Evolutionary conservation across 495 filamentous ascomycete species (phyloP), one percentile per base, ranked within the genome.

Genomic region (Parathielavia hyrcaniae): DNA sequence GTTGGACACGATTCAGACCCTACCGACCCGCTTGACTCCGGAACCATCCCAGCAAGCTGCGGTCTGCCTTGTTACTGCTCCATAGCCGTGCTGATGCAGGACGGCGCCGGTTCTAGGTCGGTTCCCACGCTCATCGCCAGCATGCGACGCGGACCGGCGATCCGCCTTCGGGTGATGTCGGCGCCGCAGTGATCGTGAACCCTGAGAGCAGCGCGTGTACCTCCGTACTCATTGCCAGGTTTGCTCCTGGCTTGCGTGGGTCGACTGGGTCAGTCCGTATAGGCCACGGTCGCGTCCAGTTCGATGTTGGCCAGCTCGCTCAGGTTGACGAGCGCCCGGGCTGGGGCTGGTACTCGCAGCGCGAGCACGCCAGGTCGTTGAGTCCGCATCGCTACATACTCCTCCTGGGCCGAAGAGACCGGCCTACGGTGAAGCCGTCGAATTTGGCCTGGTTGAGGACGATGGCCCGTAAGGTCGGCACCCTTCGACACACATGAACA

Each of bases 401-500:
- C 49, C 50, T 41, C 50, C 14, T 52, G 50, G 36, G 38, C 13
- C 50, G 50, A 40, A 7, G 36, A 52, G 36, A 41, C 50, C 38
- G 19, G 40, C 17, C 50, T 22, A 16, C 50, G 36, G 13, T 52
- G 36, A 35, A 52, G 50, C 50, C 50, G 50, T 52, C 50, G 36
- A 41, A 40, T 52, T 40, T 40, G 50, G 36, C 12, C 35, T 41
- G 20, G 36, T 52, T 20, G 36, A 32, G 19, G 50, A 52, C 50
- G 50, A 13, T 41, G 36, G 50, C 36, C 49, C 38, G 36, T 52
- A 22, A 38, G 49, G 49, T 40, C 35, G 50, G 50, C 50, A 52
- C 32, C 50, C 50, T 52, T 52, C 36, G 50, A 51, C 49, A 40
- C 48, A 50, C 49, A 51, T 51, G 34, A 51, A 51, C 49, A 51